Base-by-base conservation (phyloP, 2,329 filamentous ascomycete genomes). In the Trichoderma atroviride region DNA sequence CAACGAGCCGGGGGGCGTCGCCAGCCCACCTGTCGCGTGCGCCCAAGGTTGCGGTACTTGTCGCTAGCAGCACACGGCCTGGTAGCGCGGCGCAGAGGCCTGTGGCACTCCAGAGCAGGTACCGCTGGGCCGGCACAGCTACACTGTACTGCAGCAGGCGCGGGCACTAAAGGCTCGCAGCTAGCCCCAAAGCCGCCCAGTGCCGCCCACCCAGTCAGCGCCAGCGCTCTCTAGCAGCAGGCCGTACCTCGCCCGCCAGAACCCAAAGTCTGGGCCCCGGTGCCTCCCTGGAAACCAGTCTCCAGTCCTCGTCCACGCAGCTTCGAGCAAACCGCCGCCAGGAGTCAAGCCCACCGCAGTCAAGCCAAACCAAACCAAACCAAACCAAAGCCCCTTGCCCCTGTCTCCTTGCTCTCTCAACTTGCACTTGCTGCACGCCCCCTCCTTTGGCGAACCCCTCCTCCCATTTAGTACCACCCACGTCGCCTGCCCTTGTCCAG, bases 51-150 rank as follows among this genome's bases (percentile, higher is more conserved):
- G 40, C 16, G 16, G 40, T 35, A 59, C 57, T 24, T 57, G 33
- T 43, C 40, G 40, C 40, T 43, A 43, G 40, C 19, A 43, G 16
- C 40, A 10, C 40, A 43, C 40, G 40, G 40, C 40, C 57, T 50
- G 33, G 57, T 37, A 59, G 57, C 52, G 52, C 27, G 13, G 52
- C 9, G 24, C 13, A 27, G 6, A 10, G 16, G 27, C 52, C 50
- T 27, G 24, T 13, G 31, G 16, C 33, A 22, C 61, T 37, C 24
- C 37, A 43, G 40, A 55, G 52, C 62, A 65, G 62, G 40, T 57
- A 65, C 62, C 62, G 62, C 62, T 65, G 62, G 35, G 19, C n/a
- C 37, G 62, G 62, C 52, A 65, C 62, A 56, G 52, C 62, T 65
- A 53, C 62, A 57, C 62, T 65, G 37, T 65, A 31, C 33, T 65